Evolutionary conservation across 768 basidiomycete genomes (phyloP).

Genomic region (Rhodosporidiobolus sp.): DNA sequence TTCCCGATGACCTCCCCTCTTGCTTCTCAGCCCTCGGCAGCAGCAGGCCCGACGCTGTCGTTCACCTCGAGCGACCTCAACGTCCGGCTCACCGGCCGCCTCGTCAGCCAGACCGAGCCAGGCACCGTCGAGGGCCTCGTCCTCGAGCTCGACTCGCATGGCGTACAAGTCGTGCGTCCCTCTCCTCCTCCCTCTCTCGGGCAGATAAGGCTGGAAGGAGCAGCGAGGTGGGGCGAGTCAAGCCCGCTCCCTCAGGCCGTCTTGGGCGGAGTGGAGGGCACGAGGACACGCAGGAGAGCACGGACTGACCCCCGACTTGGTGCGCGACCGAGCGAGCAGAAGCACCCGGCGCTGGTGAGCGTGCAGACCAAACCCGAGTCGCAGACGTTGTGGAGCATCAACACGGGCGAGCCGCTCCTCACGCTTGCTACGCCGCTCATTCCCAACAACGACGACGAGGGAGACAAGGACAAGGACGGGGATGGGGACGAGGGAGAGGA

Average conservation of each 20-base stretch:
- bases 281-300: too few relatives aligned
- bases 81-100: slow-evolving; percentile 3
- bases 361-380: slow-evolving; percentile 18
- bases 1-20: neutral
- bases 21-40: neutral
- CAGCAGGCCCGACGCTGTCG: neutral
- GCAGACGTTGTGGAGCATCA: slow-evolving; percentile 34
- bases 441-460: neutral
- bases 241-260: too few relatives aligned
- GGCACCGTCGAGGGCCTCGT: slow-evolving; percentile 14
- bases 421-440: slow-evolving; percentile 29
- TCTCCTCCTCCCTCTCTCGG: neutral
- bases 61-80: slow-evolving; percentile 25
- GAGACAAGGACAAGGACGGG: neutral
- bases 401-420: slow-evolving; percentile 26
- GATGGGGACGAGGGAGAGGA: neutral
- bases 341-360: slow-evolving; percentile 22
- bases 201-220: neutral
- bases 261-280: too few relatives aligned
- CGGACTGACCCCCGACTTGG: neutral
- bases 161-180: slow-evolving; percentile 28
- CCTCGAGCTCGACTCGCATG: slow-evolving; percentile 13
- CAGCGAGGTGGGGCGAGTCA: neutral
- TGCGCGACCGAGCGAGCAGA: neutral
- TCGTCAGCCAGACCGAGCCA: neutral